Base-by-base conservation (phyloP, 2,329 filamentous ascomycete genomes). In the Harringtonia lauricola region DNA sequence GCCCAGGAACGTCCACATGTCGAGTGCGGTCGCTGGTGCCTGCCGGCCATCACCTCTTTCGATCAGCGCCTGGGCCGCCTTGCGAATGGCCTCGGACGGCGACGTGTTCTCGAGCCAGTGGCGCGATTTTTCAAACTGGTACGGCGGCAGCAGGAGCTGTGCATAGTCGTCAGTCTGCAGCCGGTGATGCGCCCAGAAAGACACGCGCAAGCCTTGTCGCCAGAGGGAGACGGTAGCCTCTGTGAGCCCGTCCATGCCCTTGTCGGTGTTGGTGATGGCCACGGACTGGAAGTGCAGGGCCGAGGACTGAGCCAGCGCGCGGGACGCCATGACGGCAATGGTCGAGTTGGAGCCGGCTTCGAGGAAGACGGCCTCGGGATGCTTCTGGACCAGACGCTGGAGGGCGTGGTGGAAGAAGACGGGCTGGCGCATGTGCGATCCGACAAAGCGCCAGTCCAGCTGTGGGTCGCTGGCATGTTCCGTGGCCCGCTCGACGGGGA, bases 341-440 rank as follows among this genome's bases (percentile, higher is more conserved):
- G 55, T 57, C 2, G 62, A 63, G 45, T 52, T 59, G 5, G 61
- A 64, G 0, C 68, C 68, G 0, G 65, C 66, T 44, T 72, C 68
- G 1, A 70, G 55, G 39, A 52, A 70, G 15, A 64, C 49, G 12
- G 49, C 53, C 0, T 37, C 22, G 0, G 24, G 56, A 51, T 7
- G 55, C 41, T 8, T 19, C 14, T 59, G 43, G 0, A 55, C 49
- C 0, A 74, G 49, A 1, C 68, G 51, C 30, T 64, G 52, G 0
- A 72, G 13, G 3, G 52, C 71, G 8, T 69, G 56, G 19, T 57
- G 31, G 49, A 70, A 70, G 49, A 57, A 69, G 0, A 73, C 70
- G 0, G 69, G 65, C 0, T 61, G 34, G 1, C 67, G 49, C 52
- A 66, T 61, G 41, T 72, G 69, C 0, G 58, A 42, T 0, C 60